Conservation (phyloP, 2,329 filamentous ascomycete species). For the Pseudogymnoascus sp. region DNA sequence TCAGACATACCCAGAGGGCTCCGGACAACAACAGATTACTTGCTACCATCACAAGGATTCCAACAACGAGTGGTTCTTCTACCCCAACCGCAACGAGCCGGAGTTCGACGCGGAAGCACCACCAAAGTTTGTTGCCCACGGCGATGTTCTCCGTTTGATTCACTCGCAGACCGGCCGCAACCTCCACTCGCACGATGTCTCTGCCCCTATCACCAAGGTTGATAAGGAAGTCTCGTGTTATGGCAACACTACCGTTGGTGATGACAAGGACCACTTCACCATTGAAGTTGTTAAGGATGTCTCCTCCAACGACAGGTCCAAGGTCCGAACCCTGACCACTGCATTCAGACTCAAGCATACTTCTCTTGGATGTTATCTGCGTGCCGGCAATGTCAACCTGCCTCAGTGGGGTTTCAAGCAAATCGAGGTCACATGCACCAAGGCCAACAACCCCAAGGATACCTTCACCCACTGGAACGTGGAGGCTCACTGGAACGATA, state of each 20-base stretch:
- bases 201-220: slow-evolving; percentile 79
- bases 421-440: slow-evolving; percentile 92
- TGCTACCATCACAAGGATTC: slow-evolving; percentile 99
- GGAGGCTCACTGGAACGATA: slow-evolving; percentile 89
- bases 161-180: slow-evolving; percentile 95
- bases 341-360: slow-evolving; percentile 81
- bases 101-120: slow-evolving; percentile 66
- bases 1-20: slow-evolving; percentile 92
- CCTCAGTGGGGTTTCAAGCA: slow-evolving; percentile 99
- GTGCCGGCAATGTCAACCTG: slow-evolving; percentile 89
- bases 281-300: slow-evolving; percentile 88
- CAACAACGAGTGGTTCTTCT: slow-evolving; percentile 99
- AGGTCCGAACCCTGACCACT: slow-evolving; percentile 83
- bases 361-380: slow-evolving; percentile 80
- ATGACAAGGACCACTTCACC: slow-evolving; percentile 96
- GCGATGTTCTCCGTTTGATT: slow-evolving; percentile 72
- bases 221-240: slow-evolving; percentile 94
- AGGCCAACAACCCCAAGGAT: slow-evolving; percentile 85
- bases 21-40: slow-evolving; percentile 88
- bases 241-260: slow-evolving; percentile 88
- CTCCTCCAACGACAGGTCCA: slow-evolving; percentile 65
- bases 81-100: slow-evolving; percentile 73
- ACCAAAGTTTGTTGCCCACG: slow-evolving; percentile 66
- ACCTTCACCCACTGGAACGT: slow-evolving; percentile 99
- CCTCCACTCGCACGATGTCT: slow-evolving; percentile 84